Conservation (phyloP, 805 yeast genomes). For the Ogataea methanolica region DNA sequence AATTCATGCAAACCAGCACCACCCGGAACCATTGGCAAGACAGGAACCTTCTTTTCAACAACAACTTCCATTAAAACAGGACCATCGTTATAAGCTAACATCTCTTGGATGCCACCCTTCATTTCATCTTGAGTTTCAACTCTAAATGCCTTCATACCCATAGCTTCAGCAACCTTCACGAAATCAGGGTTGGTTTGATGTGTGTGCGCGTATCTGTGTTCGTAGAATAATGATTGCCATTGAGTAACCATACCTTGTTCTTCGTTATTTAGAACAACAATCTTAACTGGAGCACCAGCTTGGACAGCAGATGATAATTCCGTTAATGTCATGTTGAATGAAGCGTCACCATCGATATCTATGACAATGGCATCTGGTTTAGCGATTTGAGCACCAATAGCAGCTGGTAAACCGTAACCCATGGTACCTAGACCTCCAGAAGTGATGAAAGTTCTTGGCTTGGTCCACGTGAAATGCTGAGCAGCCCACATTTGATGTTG, state of each 20-base stretch:
- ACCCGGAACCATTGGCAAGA: constrained; percentile 96
- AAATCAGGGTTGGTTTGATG: constrained; percentile 95
- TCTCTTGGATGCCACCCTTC: constrained; percentile 52
- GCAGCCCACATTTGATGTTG: constrained; percentile 99
- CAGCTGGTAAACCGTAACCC: constrained; percentile 98
- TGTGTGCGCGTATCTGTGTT: constrained; percentile 96
- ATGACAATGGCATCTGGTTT: constrained; percentile 92
- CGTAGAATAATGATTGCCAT: constrained; percentile 97
- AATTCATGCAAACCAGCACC: constrained; percentile 95
- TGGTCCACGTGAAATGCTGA: constrained; percentile 91
- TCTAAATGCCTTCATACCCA: constrained; percentile 85
- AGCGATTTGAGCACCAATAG: constrained; percentile 97
- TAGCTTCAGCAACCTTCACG: constrained; percentile 87
- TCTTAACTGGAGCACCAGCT: constrained; percentile 86
- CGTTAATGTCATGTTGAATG: constrained; percentile 96
- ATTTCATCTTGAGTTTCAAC: constrained; percentile 66
- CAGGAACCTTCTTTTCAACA: constrained; percentile 92
- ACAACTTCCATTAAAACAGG: constrained; percentile 89
- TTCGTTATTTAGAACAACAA: constrained; percentile 87
- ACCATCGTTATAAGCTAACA: constrained; percentile 66
- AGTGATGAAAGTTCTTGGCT: constrained; percentile 92
- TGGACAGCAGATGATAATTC: constrained; percentile 94
- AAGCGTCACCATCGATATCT: constrained; percentile 98
- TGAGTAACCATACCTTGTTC: constrained; percentile 99
- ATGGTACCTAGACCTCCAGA: constrained; percentile 98